Base-by-base conservation (phyloP, 371 early-diverging fungal genomes). In the Umbelopsis sp. region DNA sequence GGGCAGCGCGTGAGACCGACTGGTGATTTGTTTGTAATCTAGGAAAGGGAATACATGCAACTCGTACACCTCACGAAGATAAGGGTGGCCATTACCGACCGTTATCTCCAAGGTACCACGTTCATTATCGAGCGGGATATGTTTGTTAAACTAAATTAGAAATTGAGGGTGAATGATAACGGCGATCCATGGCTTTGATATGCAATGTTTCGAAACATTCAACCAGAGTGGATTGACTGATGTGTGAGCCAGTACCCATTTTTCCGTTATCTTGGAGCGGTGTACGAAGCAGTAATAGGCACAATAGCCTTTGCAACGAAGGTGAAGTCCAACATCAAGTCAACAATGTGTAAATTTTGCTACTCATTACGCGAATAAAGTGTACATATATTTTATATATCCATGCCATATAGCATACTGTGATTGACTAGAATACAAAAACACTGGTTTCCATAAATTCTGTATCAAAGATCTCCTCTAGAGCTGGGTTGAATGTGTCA, bases 401-500 rank as follows among this genome's bases (percentile, higher is more conserved):
- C 0, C 50, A 50, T 50, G 50, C 50, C 1, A 41, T 41, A 7
- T 41, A 10, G 12, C 1, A 41, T 1, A 41, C 10, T 12, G 7
- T 41, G 25, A 25, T 37, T 37, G 5, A 7, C 51, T 70, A 74
- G 37, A 74, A 74, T 25, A 74, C 74, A 74, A 77, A 80, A 18
- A 77, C 69, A 51, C 75, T 70, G 53, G 68, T 74, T 10, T 72
- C 70, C 51, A 74, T 78, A 71, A 73, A 74, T 1, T 66, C 71
- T 44, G 70, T 50, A 22, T 74, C 78, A 22, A 70, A 71, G 18
- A 70, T 32, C 35, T 82, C 66, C 20, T 68, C 57, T 48, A 85
- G 66, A 66, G 62, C 66, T 37, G 83, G 85, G 50, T 75, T 76
- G 45, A 79, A 80, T 53, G 74, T 72, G 14, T 72, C 63, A 45